Evolutionary conservation across 805 yeast species (phyloP).

Genomic region (Lachancea fermentati): DNA sequence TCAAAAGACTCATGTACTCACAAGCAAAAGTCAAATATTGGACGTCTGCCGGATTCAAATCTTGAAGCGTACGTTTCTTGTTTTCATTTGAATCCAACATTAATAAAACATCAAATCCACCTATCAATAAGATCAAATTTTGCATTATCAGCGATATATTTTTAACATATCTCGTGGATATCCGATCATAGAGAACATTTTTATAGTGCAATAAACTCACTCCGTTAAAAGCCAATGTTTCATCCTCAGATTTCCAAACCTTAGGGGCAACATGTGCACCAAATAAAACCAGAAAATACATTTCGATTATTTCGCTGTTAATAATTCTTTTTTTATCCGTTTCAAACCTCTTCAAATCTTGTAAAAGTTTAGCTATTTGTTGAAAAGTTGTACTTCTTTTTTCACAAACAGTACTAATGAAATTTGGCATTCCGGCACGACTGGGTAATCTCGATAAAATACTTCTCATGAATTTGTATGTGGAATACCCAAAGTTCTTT

Average conservation of each 20-base stretch:
- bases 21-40: slow-evolving; percentile 38
- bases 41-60: slow-evolving; percentile 1
- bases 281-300: slow-evolving; percentile 26
- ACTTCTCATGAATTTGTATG: slow-evolving; percentile 40
- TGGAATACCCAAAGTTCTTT: slow-evolving; percentile 20
- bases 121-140: slow-evolving; percentile 21
- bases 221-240: slow-evolving; percentile 10
- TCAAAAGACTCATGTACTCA: slow-evolving; percentile 35
- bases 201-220: slow-evolving; percentile 16
- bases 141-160: slow-evolving; percentile 24
- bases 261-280: slow-evolving; percentile 22
- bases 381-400: slow-evolving; percentile 30
- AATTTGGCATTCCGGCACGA: slow-evolving; percentile 42
- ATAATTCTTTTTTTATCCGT: slow-evolving; percentile 21
- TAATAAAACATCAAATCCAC: slow-evolving; percentile 25
- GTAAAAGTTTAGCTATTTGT: slow-evolving; percentile 18
- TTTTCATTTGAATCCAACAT: slow-evolving; percentile 2
- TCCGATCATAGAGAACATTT: slow-evolving; percentile 18
- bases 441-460: slow-evolving; percentile 48
- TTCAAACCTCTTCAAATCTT: slow-evolving; percentile 20
- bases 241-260: slow-evolving; percentile 17
- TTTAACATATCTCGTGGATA: slow-evolving; percentile 23
- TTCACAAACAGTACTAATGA: slow-evolving; percentile 35
- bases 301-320: slow-evolving; percentile 31
- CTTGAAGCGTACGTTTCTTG: background rate